phyloP scores from a whole-genome alignment of 768 basidiomycete genomes.

The Chlorophyllum brunneum region DNA sequence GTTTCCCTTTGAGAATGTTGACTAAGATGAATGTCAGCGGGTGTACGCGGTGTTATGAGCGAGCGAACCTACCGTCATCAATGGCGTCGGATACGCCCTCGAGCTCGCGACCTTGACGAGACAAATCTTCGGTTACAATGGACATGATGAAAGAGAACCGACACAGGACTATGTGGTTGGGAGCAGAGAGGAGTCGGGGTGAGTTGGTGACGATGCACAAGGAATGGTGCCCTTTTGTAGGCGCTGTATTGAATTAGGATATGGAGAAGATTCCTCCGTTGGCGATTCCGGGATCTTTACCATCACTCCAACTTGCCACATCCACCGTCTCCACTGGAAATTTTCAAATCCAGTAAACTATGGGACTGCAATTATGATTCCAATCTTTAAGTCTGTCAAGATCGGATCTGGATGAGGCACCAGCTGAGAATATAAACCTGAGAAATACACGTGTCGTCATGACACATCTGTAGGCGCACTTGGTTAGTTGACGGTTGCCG shows the following conservation, averaged over 20 bases:
- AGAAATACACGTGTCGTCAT: constrained; percentile 8
- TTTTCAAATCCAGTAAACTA: too few species aligned
- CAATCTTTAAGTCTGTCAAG: neutral
- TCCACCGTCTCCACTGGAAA: too few species aligned
- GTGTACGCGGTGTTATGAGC: neutral
- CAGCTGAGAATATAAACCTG: neutral
- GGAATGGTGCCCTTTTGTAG: constrained; percentile 1
- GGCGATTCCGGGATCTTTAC: too few species aligned
- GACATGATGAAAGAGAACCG: constrained; percentile 20
- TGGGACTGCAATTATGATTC: too few species aligned
- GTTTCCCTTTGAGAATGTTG: constrained; percentile 60
- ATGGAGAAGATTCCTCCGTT: too few species aligned
- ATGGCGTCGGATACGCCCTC: constrained; percentile 45
- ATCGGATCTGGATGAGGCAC: neutral
- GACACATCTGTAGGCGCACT: neutral
- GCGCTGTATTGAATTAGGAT: neutral
- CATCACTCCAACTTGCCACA: too few species aligned
- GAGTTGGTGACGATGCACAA: neutral
- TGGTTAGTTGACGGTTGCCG: too few species aligned
- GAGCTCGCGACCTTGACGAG: constrained; percentile 29
- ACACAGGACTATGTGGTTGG: neutral
- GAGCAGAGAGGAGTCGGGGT: neutral
- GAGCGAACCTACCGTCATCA: constrained; percentile 35
- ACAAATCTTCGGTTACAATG: constrained; percentile 14
- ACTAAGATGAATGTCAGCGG: constrained; percentile 34